phyloP scores from a whole-genome alignment of 2,329 filamentous ascomycete species.

The Lanzia echinophila region DNA sequence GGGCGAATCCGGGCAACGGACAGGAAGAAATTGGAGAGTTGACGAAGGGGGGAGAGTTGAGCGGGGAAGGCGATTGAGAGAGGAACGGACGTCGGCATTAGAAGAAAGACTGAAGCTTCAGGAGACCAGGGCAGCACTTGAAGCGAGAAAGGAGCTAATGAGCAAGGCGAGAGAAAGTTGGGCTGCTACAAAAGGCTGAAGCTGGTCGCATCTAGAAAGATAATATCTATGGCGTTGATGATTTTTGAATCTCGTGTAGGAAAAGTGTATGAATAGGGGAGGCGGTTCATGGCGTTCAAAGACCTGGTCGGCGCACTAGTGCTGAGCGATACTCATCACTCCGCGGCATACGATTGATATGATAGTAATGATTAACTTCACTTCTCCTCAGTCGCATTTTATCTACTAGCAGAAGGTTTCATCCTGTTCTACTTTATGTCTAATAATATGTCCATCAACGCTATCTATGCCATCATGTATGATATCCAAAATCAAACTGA shows the following conservation, averaged over 20 bases:
- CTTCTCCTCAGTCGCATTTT: neutral
- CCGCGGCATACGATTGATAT: neutral
- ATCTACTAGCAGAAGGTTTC: neutral
- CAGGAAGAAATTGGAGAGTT: slow-evolving; percentile 26
- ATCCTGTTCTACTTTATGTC: too few species aligned
- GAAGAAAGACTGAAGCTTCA: slow-evolving; percentile 12
- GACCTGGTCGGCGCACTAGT: neutral
- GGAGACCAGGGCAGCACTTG: neutral
- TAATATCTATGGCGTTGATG: neutral
- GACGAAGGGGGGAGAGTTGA: slow-evolving; percentile 21
- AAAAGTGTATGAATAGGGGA: neutral
- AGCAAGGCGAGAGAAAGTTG: too few species aligned
- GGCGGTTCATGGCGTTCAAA: neutral
- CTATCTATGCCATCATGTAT: too few species aligned
- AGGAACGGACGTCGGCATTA: slow-evolving; percentile 18
- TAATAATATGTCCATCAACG: too few species aligned
- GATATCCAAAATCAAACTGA: too few species aligned
- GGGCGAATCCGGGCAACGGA: slow-evolving; percentile 26
- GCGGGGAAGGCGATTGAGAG: slow-evolving; percentile 21
- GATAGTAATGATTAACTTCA: neutral
- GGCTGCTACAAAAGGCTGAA: too few species aligned
- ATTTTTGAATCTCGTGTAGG: neutral
- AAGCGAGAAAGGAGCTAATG: slow-evolving; percentile 8
- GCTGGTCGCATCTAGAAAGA: too few species aligned
- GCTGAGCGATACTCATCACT: neutral